A percentile compares a stretch with the other conserved stretches of the same genome.
phyloP scores from a whole-genome alignment of 1,139 yeast genomes.

The Sugiyamaella xylanicola region DNA sequence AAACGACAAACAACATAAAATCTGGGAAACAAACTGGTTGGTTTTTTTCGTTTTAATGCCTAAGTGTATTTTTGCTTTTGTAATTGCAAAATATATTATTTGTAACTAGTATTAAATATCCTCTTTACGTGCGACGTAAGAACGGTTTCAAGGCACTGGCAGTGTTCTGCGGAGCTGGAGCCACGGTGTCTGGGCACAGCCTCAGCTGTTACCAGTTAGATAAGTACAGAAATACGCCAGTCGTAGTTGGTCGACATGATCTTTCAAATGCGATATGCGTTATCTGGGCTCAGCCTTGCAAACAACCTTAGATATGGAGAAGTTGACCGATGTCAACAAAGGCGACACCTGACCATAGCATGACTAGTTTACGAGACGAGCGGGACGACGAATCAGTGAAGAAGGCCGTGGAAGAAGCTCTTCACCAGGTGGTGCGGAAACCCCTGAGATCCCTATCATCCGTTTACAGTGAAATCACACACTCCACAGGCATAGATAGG shows the following conservation, averaged over 20 bases:
- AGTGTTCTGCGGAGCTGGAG: no score
- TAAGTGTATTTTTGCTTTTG: conserved; percentile 17
- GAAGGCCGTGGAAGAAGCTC: conserved; percentile 1
- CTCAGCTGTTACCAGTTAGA: no score
- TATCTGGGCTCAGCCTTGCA: not conserved
- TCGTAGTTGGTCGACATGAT: no score
- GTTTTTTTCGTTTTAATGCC: conserved; percentile 5
- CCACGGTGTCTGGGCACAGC: no score
- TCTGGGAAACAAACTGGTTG: not conserved
- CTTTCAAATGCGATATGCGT: no score
- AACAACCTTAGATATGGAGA: not conserved
- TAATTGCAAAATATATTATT: conserved; percentile 17
- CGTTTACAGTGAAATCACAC: conserved; percentile 9
- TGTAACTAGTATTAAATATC: conserved; percentile 8
- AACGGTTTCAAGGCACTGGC: no score
- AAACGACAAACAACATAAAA: not conserved
- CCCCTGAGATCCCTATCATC: conserved; percentile 14
- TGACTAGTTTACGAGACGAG: no score
- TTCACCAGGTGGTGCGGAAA: conserved; percentile 11
- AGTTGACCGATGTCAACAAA: not conserved
- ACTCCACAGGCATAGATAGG: conserved; percentile 8
- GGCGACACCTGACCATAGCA: not conserved
- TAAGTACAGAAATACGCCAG: no score
- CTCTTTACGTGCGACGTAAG: no score
- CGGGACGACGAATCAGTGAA: not conserved